Evolutionary conservation across 108 stramenopile genomes (phyloP).

Genomic region (Conticribra guillardii): DNA sequence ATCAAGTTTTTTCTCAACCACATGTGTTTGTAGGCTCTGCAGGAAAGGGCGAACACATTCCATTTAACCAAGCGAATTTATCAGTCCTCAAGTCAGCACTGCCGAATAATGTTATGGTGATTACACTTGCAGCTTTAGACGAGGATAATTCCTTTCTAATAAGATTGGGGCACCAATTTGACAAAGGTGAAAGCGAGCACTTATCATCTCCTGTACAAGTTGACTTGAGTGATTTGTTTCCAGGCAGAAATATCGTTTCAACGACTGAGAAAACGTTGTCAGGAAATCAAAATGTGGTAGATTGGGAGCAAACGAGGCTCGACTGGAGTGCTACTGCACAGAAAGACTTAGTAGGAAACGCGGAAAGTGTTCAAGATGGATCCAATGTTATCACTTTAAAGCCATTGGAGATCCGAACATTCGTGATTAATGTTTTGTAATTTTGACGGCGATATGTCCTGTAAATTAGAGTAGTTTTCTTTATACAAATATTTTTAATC

Average conservation of each 20-base stretch:
- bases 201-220: slow-evolving; percentile 61
- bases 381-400: slow-evolving; percentile 28
- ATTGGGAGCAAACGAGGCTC: slow-evolving; percentile 43
- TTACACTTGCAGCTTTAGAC: slow-evolving; percentile 56
- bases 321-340: slow-evolving; percentile 18
- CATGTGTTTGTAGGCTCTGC: slow-evolving; percentile 69
- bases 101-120: slow-evolving; percentile 72
- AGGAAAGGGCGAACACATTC: slow-evolving; percentile 11
- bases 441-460: too few species aligned
- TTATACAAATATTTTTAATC: too few species aligned
- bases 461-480: too few species aligned
- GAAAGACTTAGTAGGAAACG: not conserved
- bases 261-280: slow-evolving; percentile 65
- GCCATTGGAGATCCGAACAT: slow-evolving; percentile 74
- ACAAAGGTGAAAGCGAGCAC: slow-evolving; percentile 60
- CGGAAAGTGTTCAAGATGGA: slow-evolving; percentile 1
- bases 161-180: slow-evolving; percentile 94
- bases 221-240: slow-evolving; percentile 56
- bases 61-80: slow-evolving; percentile 26
- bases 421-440: slow-evolving; percentile 41
- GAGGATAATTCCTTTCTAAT: slow-evolving; percentile 48
- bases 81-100: slow-evolving; percentile 46
- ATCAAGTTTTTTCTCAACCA: slow-evolving; percentile 74
- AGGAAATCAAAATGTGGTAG: slow-evolving; percentile 51
- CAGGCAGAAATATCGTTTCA: slow-evolving; percentile 25